Evolutionary conservation across 805 yeast genomes (phyloP).

Genomic region (Saturnispora kantuleensis): DNA sequence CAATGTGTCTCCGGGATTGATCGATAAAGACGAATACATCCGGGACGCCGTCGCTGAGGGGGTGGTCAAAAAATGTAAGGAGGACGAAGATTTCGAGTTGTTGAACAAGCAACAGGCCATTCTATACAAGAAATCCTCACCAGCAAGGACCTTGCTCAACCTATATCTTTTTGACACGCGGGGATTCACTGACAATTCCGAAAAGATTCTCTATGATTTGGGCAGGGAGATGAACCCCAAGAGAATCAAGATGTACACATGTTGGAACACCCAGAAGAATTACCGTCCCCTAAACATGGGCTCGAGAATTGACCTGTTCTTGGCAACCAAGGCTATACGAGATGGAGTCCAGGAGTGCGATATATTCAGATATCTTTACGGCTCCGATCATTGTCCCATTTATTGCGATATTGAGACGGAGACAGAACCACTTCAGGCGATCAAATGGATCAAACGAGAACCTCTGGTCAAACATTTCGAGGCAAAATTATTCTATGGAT

Average conservation of each 20-base stretch:
- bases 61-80: slow-evolving; percentile 19
- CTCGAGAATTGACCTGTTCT: slow-evolving; percentile 73
- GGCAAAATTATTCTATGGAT: slow-evolving; percentile 39
- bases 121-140: slow-evolving; percentile 31
- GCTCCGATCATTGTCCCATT: slow-evolving; percentile 94
- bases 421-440: background rate
- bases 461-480: slow-evolving; percentile 34
- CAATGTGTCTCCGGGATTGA: slow-evolving; percentile 68
- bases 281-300: slow-evolving; percentile 79
- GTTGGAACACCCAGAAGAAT: slow-evolving; percentile 79
- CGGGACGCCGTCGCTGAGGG: slow-evolving; percentile 34
- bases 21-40: slow-evolving; percentile 71
- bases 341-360: slow-evolving; percentile 29
- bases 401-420: slow-evolving; percentile 49
- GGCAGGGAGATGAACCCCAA: slow-evolving; percentile 49
- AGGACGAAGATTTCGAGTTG: slow-evolving; percentile 25
- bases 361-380: slow-evolving; percentile 63
- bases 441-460: background rate
- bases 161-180: slow-evolving; percentile 26
- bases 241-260: slow-evolving; percentile 64
- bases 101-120: slow-evolving; percentile 25
- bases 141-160: slow-evolving; percentile 38
- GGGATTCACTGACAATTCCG: slow-evolving; percentile 21
- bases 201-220: slow-evolving; percentile 46
- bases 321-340: slow-evolving; percentile 35